phyloP scores from a whole-genome alignment of 345 rosid species.

The Ceriops decandra region DNA sequence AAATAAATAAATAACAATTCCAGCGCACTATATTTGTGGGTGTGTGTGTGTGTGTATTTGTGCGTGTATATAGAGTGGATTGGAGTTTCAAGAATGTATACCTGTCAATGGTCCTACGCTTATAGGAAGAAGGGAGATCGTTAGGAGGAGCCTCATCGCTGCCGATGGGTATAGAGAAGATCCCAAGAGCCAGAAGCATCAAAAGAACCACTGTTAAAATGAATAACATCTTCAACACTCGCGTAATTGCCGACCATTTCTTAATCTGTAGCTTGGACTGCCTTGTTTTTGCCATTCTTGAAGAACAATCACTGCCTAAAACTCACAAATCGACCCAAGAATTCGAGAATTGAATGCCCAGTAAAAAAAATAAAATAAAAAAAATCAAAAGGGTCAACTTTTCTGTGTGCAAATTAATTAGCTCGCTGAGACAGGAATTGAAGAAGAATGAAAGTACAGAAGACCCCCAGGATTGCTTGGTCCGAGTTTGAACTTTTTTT shows the following conservation, averaged over 20 bases:
- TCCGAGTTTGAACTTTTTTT: too few relatives aligned
- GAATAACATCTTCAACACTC: conserved; percentile 55
- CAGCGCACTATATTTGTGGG: not conserved
- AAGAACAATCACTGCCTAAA: not conserved
- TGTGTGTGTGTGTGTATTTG: not conserved
- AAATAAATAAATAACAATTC: too few relatives aligned
- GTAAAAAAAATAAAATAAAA: too few relatives aligned
- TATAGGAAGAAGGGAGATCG: conserved; percentile 45
- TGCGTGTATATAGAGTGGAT: too few relatives aligned
- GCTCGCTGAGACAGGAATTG: not conserved
- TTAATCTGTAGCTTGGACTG: conserved; percentile 53
- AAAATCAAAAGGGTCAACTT: not conserved
- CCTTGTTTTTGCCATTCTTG: conserved; percentile 60
- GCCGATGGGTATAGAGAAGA: conserved; percentile 58
- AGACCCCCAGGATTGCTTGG: too few relatives aligned
- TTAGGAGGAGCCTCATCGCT: conserved; percentile 41
- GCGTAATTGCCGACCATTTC: conserved; percentile 56
- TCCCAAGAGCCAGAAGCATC: conserved; percentile 65
- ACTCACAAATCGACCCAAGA: too few relatives aligned
- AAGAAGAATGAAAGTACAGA: too few relatives aligned
- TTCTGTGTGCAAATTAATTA: not conserved
- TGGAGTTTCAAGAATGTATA: conserved; percentile 9
- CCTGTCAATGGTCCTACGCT: conserved; percentile 61
- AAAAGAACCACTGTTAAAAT: conserved; percentile 62
- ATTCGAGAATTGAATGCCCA: too few relatives aligned